Conservation (phyloP, 2,329 filamentous ascomycete genomes). For the Pseudogymnoascus sp. region DNA sequence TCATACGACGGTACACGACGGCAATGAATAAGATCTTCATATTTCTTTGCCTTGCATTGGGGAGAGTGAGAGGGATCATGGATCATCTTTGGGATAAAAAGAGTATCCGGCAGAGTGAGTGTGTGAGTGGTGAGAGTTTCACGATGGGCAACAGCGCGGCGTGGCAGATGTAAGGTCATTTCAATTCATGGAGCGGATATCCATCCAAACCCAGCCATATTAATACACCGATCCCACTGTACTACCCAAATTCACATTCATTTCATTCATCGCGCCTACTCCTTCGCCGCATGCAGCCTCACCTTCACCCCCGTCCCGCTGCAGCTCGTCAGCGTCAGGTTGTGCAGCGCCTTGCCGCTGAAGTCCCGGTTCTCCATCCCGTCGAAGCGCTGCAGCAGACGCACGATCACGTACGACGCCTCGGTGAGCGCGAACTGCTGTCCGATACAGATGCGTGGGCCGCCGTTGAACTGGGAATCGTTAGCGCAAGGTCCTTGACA, state of each 20-base stretch:
- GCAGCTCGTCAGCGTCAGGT: slow-evolving; percentile 21
- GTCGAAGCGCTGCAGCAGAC: slow-evolving; percentile 29
- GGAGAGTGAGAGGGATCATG: neutral
- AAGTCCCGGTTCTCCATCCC: slow-evolving; percentile 26
- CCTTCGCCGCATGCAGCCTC: slow-evolving; percentile 23
- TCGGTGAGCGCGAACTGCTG: slow-evolving; percentile 32
- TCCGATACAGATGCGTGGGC: slow-evolving; percentile 30
- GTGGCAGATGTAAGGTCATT: neutral
- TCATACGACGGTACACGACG: neutral
- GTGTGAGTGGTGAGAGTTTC: neutral
- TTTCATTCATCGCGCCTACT: neutral
- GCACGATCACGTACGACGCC: slow-evolving; percentile 27
- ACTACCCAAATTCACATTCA: neutral
- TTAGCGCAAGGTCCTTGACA: neutral
- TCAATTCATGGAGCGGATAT: neutral
- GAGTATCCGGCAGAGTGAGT: too few relatives aligned
- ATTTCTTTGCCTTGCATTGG: neutral
- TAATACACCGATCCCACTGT: neutral
- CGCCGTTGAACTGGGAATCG: slow-evolving; percentile 28
- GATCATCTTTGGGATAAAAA: neutral
- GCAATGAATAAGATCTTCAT: neutral
- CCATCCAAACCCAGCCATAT: neutral
- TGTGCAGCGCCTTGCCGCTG: slow-evolving; percentile 23
- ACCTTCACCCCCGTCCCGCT: slow-evolving; percentile 30
- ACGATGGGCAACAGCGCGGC: neutral